Evolutionary conservation across 768 basidiomycete genomes (phyloP), one percentile per base, ranked within the genome.

Genomic region (Rubroboletus satanas): DNA sequence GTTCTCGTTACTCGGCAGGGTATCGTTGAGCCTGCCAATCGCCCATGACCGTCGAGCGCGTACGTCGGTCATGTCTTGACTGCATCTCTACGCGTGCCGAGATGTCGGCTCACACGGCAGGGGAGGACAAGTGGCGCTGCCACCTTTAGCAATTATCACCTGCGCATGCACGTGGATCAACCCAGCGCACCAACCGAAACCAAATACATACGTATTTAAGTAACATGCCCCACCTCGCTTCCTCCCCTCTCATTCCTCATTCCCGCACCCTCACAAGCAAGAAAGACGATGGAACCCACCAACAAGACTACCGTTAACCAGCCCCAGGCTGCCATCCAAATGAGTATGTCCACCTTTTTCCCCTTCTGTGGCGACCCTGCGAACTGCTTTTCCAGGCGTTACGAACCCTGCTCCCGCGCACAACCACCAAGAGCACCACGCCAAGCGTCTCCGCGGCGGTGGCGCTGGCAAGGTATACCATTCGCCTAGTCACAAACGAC

Each of bases 371-470:
- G 2, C 10, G 9, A 7, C 26, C 37, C 35, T 5, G 5, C 28
- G 35, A 53, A 51, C 44, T 33, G 29, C 41, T 14, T 8, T 37
- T 4, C 3, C 49, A 84, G 83, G 72, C 60, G 74, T 75, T 6
- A 76, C 79, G 73, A 78, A 74, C 66, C 75, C 77, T 15, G 70
- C 76, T 21, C 66, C 76, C 21, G 65, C 71, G 9, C 71, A 75
- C 47, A 73, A 76, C 52, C 73, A 79, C 54, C 73, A 71, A 55
- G 71, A 73, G 44, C 72, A 68, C 55, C 73, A 72, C 41, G 80
- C 83, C 5, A 76, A 75, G 51, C 83, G 86, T 56, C 66, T 89
- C 46, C 83, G 88, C 52, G 88, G 88, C 56, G 87, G 83, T 63
- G 87, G 87, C 57, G 86, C 81, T 44, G 86, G 64, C 31, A 87